Evolutionary conservation across 2,329 filamentous ascomycete species (phyloP).

Genomic region (Neoscytalidium dimidiatum): DNA sequence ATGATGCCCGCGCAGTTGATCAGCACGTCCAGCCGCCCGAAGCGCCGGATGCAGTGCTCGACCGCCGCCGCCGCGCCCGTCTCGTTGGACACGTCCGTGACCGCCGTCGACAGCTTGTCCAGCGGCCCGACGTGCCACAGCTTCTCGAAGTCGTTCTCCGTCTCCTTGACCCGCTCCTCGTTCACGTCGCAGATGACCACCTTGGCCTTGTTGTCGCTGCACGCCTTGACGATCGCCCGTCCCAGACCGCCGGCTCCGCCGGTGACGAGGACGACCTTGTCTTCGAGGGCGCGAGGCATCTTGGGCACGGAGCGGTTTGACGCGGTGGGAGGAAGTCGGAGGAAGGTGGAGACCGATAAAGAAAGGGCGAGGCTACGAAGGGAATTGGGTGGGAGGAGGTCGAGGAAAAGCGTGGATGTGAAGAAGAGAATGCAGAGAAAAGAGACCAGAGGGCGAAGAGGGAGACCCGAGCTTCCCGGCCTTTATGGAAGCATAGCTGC

Average conservation of each 20-base stretch:
- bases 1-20: conserved; percentile 62
- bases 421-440: not conserved
- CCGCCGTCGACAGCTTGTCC: conserved; percentile 1
- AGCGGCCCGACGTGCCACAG: not conserved
- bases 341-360: not conserved
- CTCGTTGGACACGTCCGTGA: conserved; percentile 17
- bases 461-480: not conserved
- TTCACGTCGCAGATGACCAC: conserved; percentile 41
- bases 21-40: conserved; percentile 57
- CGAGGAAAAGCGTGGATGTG: not conserved
- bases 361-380: not conserved
- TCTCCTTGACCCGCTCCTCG: conserved; percentile 16
- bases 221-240: conserved; percentile 18
- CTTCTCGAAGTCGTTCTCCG: conserved; percentile 10
- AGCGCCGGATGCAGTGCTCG: conserved; percentile 26
- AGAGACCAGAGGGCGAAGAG: not conserved
- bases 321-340: too few relatives aligned
- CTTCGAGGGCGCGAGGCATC: conserved; percentile 10
- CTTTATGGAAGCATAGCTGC: not conserved
- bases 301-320: not conserved
- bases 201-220: conserved; percentile 32
- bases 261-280: conserved; percentile 21
- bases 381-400: not conserved
- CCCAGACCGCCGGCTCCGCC: conserved; percentile 21
- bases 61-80: not conserved